Conservation (phyloP, 2,329 filamentous ascomycete species). For the Nigrograna mackinnonii region DNA sequence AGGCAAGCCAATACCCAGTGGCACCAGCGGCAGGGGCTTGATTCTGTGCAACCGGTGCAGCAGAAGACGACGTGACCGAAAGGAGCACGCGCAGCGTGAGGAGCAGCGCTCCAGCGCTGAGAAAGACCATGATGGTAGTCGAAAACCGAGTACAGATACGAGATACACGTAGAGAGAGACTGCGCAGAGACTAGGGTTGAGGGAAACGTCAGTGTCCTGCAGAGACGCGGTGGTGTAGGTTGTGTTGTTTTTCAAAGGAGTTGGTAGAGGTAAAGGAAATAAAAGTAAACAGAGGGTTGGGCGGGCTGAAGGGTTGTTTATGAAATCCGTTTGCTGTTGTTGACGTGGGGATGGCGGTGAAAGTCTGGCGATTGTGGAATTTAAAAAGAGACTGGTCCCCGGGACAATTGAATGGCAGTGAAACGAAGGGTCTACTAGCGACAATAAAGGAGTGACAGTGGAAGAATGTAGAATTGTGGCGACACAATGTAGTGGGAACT, state of each 20-base stretch:
- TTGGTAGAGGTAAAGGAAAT: not conserved
- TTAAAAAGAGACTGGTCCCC: constrained; percentile 6
- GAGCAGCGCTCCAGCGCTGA: constrained; percentile 40
- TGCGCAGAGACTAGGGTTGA: constrained; percentile 19
- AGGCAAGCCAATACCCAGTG: constrained; percentile 69
- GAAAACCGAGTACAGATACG: constrained; percentile 18
- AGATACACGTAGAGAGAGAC: constrained; percentile 6
- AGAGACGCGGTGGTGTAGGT: constrained; percentile 9
- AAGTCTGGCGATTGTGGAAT: constrained; percentile 2
- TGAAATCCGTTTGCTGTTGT: not conserved
- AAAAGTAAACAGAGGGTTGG: not conserved
- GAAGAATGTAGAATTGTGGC: constrained; percentile 28
- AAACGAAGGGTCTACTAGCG: not conserved
- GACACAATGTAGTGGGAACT: constrained; percentile 29
- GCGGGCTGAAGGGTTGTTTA: not conserved
- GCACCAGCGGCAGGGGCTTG: constrained; percentile 23
- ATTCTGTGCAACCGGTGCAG: constrained; percentile 30
- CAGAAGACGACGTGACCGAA: constrained; percentile 29
- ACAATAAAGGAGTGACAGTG: constrained; percentile 34
- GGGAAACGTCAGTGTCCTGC: constrained; percentile 18
- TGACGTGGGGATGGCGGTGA: not conserved
- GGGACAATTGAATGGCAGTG: constrained; percentile 13
- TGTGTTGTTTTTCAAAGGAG: not conserved
- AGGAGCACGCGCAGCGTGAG: constrained; percentile 41
- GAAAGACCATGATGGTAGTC: constrained; percentile 41